Conservation (phyloP, 441 rosid genomes). For the Isatis lusitanica region DNA sequence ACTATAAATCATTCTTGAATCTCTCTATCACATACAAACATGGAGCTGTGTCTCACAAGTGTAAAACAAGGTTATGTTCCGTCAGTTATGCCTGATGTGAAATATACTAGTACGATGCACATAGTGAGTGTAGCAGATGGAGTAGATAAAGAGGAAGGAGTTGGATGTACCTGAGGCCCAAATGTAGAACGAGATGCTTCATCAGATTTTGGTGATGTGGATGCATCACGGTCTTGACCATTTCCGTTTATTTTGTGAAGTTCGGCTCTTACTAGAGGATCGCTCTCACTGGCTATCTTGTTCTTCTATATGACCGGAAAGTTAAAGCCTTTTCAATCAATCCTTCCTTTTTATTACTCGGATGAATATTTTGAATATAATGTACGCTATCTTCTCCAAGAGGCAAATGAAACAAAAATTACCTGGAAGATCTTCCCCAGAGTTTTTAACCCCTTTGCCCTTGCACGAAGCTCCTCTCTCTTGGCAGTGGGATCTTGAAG, state of each 20-base stretch:
- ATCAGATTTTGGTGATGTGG: constrained; percentile 43
- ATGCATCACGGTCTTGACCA: constrained; percentile 48
- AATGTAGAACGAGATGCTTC: constrained; percentile 49
- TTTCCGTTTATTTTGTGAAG: constrained; percentile 59
- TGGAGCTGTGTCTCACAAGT: neutral
- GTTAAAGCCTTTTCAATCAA: constrained; percentile 5
- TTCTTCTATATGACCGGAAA: constrained; percentile 45
- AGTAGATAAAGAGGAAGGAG: neutral
- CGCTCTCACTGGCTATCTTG: constrained; percentile 70
- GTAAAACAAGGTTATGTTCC: neutral
- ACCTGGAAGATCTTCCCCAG: constrained; percentile 97
- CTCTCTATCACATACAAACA: constrained; percentile 10
- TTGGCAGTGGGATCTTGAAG: constrained; percentile 84
- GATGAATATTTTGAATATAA: constrained; percentile 10
- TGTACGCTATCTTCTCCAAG: neutral
- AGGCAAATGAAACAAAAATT: constrained; percentile 7
- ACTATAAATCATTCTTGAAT: neutral
- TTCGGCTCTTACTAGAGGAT: constrained; percentile 43
- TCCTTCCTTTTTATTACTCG: neutral
- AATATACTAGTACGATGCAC: constrained; percentile 12
- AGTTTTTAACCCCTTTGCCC: constrained; percentile 94
- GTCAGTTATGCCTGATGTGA: neutral
- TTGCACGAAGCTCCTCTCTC: constrained; percentile 88
- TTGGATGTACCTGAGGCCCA: constrained; percentile 56
- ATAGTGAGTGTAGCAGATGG: neutral